These are phyloP conservation scores for Sporothrix humicola DNA, from an alignment of 2,329 filamentous ascomycete species.

Conservation along the genomic window DNA sequence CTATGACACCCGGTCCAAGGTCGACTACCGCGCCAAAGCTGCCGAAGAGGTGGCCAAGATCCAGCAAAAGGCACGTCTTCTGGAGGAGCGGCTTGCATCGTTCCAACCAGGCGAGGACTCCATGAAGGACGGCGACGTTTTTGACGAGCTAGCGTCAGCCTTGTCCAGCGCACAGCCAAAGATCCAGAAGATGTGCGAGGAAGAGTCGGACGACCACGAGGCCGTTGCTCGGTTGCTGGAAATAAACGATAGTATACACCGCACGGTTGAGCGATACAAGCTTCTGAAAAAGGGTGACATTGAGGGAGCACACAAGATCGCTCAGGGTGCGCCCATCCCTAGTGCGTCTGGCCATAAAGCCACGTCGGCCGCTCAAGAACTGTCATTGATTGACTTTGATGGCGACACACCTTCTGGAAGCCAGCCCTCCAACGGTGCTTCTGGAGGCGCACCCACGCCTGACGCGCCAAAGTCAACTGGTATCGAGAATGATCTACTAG, in stretches of 20 bases:
- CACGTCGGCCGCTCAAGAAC: slow-evolving; percentile 65
- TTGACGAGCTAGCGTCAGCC: slow-evolving; percentile 84
- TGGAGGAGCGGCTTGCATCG: slow-evolving; percentile 90
- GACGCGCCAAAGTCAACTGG: slow-evolving; percentile 62
- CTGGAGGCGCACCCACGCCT: slow-evolving; percentile 41
- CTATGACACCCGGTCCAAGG: slow-evolving; percentile 93
- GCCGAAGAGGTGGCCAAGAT: slow-evolving; percentile 94
- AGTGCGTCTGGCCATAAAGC: slow-evolving; percentile 56
- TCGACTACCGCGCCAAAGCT: slow-evolving; percentile 96
- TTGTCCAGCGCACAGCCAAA: slow-evolving; percentile 95
- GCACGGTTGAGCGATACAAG: slow-evolving; percentile 94
- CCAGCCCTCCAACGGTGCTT: slow-evolving; percentile 55
- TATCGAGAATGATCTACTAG: slow-evolving; percentile 88
- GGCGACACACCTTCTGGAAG: slow-evolving; percentile 51
- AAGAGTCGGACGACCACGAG: slow-evolving; percentile 95
- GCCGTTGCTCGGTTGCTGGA: slow-evolving; percentile 94
- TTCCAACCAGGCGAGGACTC: slow-evolving; percentile 77
- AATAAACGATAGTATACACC: slow-evolving; percentile 98
- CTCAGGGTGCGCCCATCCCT: slow-evolving; percentile 69
- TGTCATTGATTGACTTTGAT: slow-evolving; percentile 93
- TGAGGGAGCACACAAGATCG: slow-evolving; percentile 80
- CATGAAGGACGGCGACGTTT: slow-evolving; percentile 71
- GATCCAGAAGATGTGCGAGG: slow-evolving; percentile 99
- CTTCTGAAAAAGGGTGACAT: slow-evolving; percentile 94
- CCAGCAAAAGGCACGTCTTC: slow-evolving; percentile 88